Evolutionary conservation across 495 filamentous ascomycete genomes (phyloP).

Genomic region (Filosporella fistucella): DNA sequence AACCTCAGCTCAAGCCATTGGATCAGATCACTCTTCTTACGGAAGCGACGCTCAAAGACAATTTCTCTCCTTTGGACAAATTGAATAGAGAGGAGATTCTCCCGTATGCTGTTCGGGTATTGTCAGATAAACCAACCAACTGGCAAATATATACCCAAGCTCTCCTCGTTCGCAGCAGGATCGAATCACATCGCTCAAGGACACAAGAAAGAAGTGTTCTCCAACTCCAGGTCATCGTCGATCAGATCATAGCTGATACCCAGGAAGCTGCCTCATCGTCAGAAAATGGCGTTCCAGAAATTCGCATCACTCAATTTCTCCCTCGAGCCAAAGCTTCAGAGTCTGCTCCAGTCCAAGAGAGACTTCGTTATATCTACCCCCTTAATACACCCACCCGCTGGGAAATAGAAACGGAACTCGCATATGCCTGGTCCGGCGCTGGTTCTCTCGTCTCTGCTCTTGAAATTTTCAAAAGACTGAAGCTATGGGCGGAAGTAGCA

Average conservation of each 20-base stretch:
- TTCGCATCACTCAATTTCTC: constrained; percentile 69
- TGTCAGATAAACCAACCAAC: constrained; percentile 85
- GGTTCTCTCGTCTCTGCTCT: constrained; percentile 86
- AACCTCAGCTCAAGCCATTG: constrained; percentile 76
- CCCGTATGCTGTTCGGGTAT: constrained; percentile 83
- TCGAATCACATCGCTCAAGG: constrained; percentile 79
- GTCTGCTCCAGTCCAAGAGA: constrained; percentile 68
- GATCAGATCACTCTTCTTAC: constrained; percentile 82
- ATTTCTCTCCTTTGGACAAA: constrained; percentile 70
- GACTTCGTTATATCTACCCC: constrained; percentile 77
- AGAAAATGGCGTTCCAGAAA: constrained; percentile 28
- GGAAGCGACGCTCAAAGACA: constrained; percentile 86
- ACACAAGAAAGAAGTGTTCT: constrained; percentile 86
- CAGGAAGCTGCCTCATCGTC: constrained; percentile 14
- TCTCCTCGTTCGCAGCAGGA: constrained; percentile 77
- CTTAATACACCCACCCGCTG: constrained; percentile 81
- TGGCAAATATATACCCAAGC: constrained; percentile 98
- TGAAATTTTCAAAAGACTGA: constrained; percentile 91
- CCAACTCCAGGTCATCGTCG: constrained; percentile 92
- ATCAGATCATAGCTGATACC: constrained; percentile 92
- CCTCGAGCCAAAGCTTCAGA: constrained; percentile 71
- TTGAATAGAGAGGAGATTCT: constrained; percentile 89
- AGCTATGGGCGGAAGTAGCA: constrained; percentile 94
- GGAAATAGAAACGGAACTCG: constrained; percentile 91
- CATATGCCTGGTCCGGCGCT: constrained; percentile 80